Base-by-base conservation (phyloP, 2,329 filamentous ascomycete species). In the Claviceps pazoutovae region DNA sequence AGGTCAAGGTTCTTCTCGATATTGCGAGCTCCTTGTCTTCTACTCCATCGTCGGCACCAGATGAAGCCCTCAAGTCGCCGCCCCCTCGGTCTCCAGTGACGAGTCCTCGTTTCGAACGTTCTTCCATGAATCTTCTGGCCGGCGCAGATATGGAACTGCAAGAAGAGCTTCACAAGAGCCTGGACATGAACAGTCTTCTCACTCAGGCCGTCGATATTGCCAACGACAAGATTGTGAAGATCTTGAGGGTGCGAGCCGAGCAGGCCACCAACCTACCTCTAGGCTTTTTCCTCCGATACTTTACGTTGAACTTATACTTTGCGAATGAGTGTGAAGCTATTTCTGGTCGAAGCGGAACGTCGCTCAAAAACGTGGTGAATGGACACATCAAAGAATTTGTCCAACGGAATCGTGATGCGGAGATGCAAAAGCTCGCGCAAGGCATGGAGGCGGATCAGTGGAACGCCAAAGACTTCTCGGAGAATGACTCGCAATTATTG, bases 1-100 rank as follows among this genome's bases (percentile, higher is more conserved):
- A 97, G 64, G 86, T 93, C 51, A 98, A 98, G 66, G 83, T 97
- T 9, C 70, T 98, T n/a, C 74, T 98, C 9, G 93, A 98, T 66
- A 86, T 95, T 19, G 93, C 90, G 1, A 95, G 89, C 64, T 83
- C 80, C 13, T 75, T 86, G 49, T 74, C 77, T 14, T 14, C 11
- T n/a, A 17, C 26, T 21, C 61, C 62, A 42, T 61, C 62, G 42
- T 61, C 61, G 53, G 58, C 54, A 56, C 67, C 58, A 1, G 68
- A 70, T 13, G 71, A 69, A 5, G 53, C 13, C 5, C 21, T 74
- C 39, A 72, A 68, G 53, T 77, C 75, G 7, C 74, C 75, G 1
- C 68, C 71, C 1, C 53, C 74, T 9, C 70, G 70, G 56, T 80
- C 77, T 3, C 77, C 77, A 0, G 66, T 78, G 2, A 68, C 74